Evolutionary conservation across 2,329 filamentous ascomycete genomes (phyloP).

Genomic region (Colletotrichum limetticola): DNA sequence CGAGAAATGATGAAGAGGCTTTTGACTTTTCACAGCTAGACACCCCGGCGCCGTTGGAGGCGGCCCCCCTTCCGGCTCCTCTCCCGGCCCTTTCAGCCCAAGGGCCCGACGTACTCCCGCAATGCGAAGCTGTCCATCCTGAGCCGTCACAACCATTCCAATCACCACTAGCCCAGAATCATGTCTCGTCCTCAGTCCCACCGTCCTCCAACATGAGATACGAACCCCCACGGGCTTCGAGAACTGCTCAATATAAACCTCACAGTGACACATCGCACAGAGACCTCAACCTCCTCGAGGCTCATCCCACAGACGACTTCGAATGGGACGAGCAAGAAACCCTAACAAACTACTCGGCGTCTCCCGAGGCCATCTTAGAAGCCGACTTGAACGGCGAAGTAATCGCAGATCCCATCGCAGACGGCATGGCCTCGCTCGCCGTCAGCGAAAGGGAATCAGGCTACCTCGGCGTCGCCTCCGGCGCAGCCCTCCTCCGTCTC

Average conservation of each 20-base stretch:
- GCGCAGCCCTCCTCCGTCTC: conserved; percentile 54
- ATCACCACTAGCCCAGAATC: neutral
- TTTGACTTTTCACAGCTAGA: conserved; percentile 23
- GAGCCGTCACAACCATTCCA: neutral
- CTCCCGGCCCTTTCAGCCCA: neutral
- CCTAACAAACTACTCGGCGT: conserved; percentile 40
- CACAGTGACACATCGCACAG: conserved; percentile 9
- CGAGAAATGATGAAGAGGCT: neutral
- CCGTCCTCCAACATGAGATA: neutral
- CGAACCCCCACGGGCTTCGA: neutral
- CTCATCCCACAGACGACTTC: conserved; percentile 48
- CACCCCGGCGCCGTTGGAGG: neutral
- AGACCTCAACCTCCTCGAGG: conserved; percentile 41
- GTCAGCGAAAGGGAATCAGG: conserved; percentile 51
- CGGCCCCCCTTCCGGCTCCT: neutral
- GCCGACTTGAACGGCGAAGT: conserved; percentile 37
- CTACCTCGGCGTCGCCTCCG: conserved; percentile 58
- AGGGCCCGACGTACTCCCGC: neutral
- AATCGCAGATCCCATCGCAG: conserved; percentile 41
- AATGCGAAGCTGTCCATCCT: neutral
- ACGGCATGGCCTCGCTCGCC: conserved; percentile 51
- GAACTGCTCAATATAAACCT: neutral
- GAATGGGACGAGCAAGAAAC: conserved; percentile 49
- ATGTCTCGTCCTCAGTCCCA: neutral
- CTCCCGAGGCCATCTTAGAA: conserved; percentile 37